Evolutionary conservation across 805 yeast genomes (phyloP).

Genomic region (Blastobotrys americana): DNA sequence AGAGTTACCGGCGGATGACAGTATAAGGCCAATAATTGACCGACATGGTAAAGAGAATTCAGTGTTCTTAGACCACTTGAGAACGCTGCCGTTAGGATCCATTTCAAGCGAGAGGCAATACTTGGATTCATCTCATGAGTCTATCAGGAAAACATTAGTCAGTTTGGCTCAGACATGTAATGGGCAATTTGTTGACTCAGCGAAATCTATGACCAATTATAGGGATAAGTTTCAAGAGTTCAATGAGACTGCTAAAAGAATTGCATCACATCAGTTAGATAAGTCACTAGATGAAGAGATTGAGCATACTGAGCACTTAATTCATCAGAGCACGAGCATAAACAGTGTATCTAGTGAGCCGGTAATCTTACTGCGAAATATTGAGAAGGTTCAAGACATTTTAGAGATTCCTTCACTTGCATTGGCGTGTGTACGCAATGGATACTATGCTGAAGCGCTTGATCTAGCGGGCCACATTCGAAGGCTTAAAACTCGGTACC

Average conservation of each 20-base stretch:
- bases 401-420: slow-evolving; percentile 79
- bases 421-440: slow-evolving; percentile 74
- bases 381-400: slow-evolving; percentile 68
- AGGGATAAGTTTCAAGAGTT: slow-evolving; percentile 10
- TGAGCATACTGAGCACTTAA: slow-evolving; percentile 1
- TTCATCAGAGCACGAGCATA: neutral
- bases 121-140: slow-evolving; percentile 15
- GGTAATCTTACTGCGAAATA: slow-evolving; percentile 34
- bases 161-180: slow-evolving; percentile 19
- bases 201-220: slow-evolving; percentile 8
- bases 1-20: slow-evolving; percentile 12
- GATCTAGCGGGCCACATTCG: slow-evolving; percentile 72
- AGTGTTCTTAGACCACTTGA: slow-evolving; percentile 21
- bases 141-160: slow-evolving; percentile 18
- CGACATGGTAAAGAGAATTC: slow-evolving; percentile 4
- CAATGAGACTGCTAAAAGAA: slow-evolving; percentile 2
- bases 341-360: slow-evolving; percentile 3
- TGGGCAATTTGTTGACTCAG: slow-evolving; percentile 15
- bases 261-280: slow-evolving; percentile 6
- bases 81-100: slow-evolving; percentile 18
- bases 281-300: slow-evolving; percentile 8
- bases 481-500: slow-evolving; percentile 62
- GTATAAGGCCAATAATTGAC: neutral
- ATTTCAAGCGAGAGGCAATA: slow-evolving; percentile 19
- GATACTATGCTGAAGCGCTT: slow-evolving; percentile 83